phyloP scores from a whole-genome alignment of 495 filamentous ascomycete species.

The Annulohypoxylon moriforme region DNA sequence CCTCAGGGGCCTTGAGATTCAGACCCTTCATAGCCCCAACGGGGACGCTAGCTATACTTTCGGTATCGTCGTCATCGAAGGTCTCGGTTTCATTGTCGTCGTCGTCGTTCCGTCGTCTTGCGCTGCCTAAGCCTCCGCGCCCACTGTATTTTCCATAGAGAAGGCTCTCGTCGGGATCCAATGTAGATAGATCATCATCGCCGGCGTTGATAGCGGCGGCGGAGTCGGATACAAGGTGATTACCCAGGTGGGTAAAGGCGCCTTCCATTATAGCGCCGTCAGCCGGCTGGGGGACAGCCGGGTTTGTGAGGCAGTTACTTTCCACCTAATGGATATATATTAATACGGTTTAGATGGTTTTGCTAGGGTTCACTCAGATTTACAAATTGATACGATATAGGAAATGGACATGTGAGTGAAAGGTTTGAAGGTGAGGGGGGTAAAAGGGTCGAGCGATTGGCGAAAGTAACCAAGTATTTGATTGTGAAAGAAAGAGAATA shows the following conservation, averaged over 20 bases:
- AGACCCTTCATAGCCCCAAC: slow-evolving; percentile 79
- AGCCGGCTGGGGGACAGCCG: slow-evolving; percentile 35
- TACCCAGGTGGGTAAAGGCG: slow-evolving; percentile 86
- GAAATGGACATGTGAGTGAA: background rate
- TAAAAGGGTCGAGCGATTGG: slow-evolving; percentile 5
- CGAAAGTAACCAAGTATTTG: background rate
- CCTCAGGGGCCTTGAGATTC: slow-evolving; percentile 70
- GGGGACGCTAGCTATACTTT: slow-evolving; percentile 89
- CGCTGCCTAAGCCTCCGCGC: slow-evolving; percentile 59
- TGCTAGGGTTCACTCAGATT: background rate
- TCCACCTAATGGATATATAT: slow-evolving; percentile 18
- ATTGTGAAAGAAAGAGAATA: slow-evolving; percentile 4
- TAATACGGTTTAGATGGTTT: background rate
- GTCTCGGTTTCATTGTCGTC: slow-evolving; percentile 91
- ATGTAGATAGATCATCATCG: slow-evolving; percentile 70
- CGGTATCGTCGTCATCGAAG: slow-evolving; percentile 89
- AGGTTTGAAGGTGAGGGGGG: background rate
- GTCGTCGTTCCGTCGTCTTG: slow-evolving; percentile 73
- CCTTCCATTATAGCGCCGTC: slow-evolving; percentile 72
- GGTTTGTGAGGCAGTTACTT: slow-evolving; percentile 22
- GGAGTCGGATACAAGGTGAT: slow-evolving; percentile 80
- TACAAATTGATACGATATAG: background rate
- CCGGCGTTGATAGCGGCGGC: slow-evolving; percentile 78
- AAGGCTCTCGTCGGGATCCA: slow-evolving; percentile 81
- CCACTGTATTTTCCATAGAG: slow-evolving; percentile 73